Evolutionary conservation across 495 filamentous ascomycete genomes (phyloP).

Genomic region (Penicillium diatomitis): DNA sequence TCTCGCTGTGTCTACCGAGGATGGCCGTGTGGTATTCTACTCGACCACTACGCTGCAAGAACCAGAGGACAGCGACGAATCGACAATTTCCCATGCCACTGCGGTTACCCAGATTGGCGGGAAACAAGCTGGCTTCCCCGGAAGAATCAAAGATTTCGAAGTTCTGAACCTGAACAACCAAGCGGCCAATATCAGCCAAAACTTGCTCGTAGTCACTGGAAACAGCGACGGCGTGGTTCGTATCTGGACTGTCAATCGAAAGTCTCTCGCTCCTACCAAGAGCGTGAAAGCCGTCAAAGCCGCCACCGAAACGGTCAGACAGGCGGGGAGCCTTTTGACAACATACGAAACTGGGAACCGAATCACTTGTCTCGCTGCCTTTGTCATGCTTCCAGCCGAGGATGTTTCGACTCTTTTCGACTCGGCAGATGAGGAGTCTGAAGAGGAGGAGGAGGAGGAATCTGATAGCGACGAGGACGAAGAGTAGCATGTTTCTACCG

Average conservation of each 20-base stretch:
- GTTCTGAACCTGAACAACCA: conserved; percentile 42
- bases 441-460: conserved; percentile 35
- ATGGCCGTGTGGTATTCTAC: conserved; percentile 82
- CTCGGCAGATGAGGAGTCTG: conserved; percentile 22
- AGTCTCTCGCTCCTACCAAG: conserved; percentile 20
- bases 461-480: conserved; percentile 41
- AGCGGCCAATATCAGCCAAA: conserved; percentile 20
- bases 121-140: conserved; percentile 49
- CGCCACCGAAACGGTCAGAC: conserved; percentile 34
- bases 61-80: conserved; percentile 23
- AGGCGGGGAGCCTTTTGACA: conserved; percentile 64
- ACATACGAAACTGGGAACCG: conserved; percentile 78
- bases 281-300: conserved; percentile 12
- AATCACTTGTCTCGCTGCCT: conserved; percentile 82
- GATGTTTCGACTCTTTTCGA: conserved; percentile 25
- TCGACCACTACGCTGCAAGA: conserved; percentile 44
- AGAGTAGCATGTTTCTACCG: conserved; percentile 14
- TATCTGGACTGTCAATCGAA: conserved; percentile 53
- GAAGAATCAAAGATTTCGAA: conserved; percentile 83
- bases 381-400: conserved; percentile 57
- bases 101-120: conserved; percentile 75
- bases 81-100: conserved; percentile 39
- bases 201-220: conserved; percentile 57
- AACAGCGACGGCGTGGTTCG: conserved; percentile 76
- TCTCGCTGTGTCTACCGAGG: conserved; percentile 81